Conservation (phyloP, 306 rosid genomes). For the Heteromeles arbutifolia region DNA sequence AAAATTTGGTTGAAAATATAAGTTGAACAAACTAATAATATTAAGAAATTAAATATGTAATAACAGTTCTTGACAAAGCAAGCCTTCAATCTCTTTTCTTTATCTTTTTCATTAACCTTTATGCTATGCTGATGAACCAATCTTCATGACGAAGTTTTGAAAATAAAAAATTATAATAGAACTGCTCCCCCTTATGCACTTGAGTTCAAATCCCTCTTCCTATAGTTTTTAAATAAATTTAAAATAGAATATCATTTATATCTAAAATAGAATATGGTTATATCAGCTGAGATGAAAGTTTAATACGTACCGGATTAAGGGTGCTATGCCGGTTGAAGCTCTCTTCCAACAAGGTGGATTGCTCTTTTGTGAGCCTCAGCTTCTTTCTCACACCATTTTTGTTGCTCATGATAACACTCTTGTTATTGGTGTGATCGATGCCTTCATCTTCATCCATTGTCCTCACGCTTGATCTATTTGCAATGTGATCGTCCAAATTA, state of each 20-base stretch:
- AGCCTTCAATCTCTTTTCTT: neutral
- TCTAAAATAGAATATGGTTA: neutral
- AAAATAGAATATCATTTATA: neutral
- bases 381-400: constrained; percentile 41
- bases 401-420: neutral
- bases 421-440: neutral
- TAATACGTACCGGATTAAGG: constrained; percentile 44
- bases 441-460: constrained; percentile 1
- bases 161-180: neutral
- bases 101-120: neutral
- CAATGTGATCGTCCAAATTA: constrained; percentile 3
- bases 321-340: constrained; percentile 61
- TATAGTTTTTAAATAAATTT: too few species aligned
- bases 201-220: too few species aligned
- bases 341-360: constrained; percentile 55
- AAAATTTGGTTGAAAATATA: constrained; percentile 8
- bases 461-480: constrained; percentile 9
- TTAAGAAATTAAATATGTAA: neutral
- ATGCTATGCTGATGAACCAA: neutral
- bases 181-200: neutral
- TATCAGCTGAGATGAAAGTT: neutral
- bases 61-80: neutral
- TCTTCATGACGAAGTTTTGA: neutral
- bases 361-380: constrained; percentile 67
- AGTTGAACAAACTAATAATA: neutral